These are phyloP conservation scores for Haplographium delicatum DNA, from an alignment of 495 filamentous ascomycete species.

Conservation along the genomic window DNA sequence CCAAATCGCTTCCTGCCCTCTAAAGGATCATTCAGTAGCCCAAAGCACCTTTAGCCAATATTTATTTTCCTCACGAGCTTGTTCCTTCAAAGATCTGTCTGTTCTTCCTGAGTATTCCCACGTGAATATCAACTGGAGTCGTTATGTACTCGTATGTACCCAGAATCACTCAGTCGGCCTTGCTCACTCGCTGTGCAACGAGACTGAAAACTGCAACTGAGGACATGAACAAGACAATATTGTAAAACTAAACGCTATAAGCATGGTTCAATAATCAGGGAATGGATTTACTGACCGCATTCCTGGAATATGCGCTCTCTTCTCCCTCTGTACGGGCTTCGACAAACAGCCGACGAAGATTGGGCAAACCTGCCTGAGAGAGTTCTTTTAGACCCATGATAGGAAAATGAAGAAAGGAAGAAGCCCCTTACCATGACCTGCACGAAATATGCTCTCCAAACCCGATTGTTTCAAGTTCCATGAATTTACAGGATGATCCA, in stretches of 20 bases:
- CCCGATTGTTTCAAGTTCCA: conserved; percentile 13
- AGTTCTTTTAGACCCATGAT: conserved; percentile 17
- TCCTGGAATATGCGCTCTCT: conserved; percentile 89
- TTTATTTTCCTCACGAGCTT: neutral
- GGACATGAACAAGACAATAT: conserved; percentile 90
- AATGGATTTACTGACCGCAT: conserved; percentile 58
- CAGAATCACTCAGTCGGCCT: conserved; percentile 3
- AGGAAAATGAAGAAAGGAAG: neutral
- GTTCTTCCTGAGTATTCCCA: neutral
- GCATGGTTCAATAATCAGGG: conserved; percentile 1
- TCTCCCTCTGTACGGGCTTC: conserved; percentile 91
- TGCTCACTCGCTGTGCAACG: conserved; percentile 70
- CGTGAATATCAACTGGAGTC: no score
- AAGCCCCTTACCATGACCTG: conserved; percentile 14
- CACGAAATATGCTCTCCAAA: neutral
- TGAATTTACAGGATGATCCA: conserved; percentile 9
- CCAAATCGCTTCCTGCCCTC: no score
- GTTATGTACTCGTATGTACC: no score
- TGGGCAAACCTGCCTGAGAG: conserved; percentile 77
- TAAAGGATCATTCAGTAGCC: no score
- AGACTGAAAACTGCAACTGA: conserved; percentile 91
- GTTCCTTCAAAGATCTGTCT: no score
- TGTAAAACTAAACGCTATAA: conserved; percentile 73
- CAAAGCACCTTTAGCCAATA: no score
- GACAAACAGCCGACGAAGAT: conserved; percentile 92